Evolutionary conservation across 176 grass and related monocot species (phyloP).

Genomic region (Tillandsia leiboldiana): DNA sequence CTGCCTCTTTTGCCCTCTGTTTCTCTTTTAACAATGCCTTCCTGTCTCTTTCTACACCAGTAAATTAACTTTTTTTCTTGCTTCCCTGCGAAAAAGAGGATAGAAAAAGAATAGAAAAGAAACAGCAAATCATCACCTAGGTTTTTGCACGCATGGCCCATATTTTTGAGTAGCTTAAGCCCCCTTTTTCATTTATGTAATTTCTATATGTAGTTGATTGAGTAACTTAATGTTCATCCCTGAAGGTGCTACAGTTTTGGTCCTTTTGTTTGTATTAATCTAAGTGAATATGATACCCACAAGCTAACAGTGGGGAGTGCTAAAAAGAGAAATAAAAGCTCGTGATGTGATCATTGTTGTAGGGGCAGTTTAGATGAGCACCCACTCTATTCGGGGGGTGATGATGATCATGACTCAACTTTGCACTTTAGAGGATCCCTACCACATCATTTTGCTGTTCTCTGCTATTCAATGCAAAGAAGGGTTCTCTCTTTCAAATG

Average conservation of each 20-base stretch:
- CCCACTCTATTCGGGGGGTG: not conserved
- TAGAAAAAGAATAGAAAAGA: constrained; percentile 21
- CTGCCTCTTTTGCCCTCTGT: constrained; percentile 6
- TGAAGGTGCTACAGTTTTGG: not conserved
- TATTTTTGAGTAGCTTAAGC: no score
- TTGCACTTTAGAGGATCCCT: not conserved
- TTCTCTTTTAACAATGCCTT: not conserved
- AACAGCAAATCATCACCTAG: constrained; percentile 32
- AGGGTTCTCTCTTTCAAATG: not conserved
- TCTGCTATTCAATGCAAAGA: constrained; percentile 8
- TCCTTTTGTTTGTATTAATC: not conserved
- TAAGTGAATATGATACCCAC: not conserved
- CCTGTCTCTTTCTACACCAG: not conserved
- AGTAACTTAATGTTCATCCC: constrained; percentile 13
- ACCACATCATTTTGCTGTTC: not conserved
- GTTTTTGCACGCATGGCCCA: constrained; percentile 30
- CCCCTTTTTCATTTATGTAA: no score
- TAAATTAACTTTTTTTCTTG: not conserved
- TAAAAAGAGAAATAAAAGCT: not conserved
- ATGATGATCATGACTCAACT: constrained; percentile 14
- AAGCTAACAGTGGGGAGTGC: no score
- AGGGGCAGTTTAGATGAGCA: not conserved
- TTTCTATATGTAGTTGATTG: not conserved
- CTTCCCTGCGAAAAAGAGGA: constrained; percentile 18
- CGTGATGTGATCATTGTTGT: not conserved